Base-by-base conservation (phyloP, 2,329 filamentous ascomycete species). In the Aschersonia sp. region DNA sequence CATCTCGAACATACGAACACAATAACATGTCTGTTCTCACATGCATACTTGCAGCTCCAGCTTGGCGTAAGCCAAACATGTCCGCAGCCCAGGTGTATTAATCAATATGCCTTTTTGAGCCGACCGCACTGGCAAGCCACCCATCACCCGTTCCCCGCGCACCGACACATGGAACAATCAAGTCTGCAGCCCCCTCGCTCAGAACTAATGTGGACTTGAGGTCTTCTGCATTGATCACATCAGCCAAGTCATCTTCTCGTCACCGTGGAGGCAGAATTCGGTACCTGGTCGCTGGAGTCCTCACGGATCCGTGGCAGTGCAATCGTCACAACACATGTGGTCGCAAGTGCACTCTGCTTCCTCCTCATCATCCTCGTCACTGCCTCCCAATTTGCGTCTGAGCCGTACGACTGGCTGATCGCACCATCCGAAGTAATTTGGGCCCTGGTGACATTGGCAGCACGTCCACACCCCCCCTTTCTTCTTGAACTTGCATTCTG, bases 371-470 rank as follows among this genome's bases (percentile, higher is more conserved):
- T 56, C 56, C 1, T 60, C 63, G 9, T 63, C 53, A 5, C 57
- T 51, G 49, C 45, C 42, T 4, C 43, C 48, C 20, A 47, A 32
- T 30, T 65, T 66, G 46, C 57, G 58, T 45, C 57, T 49, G 52
- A 60, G 54, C 40, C 58, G 59, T 31, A 53, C 54, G 40, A 57
- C 59, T 9, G 62, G 58, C 52, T 66, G 67, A 7, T 63, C 66
- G 56, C 75, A 78, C 74, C 74, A 78, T 5, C 74, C 75, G 50
- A 66, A 62, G 1, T 59, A 67, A 55, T 78, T 77, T 20, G 73
- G 70, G 0, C 71, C 72, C 40, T 71, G 64, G 3, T 67, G 61
- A 54, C 75, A 78, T 35, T 65, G 55, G 58, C 75, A 78, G 53
- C 75, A 78, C n/a, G 62, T 68, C 75, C 75, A 78, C 31, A 59